phyloP scores from a whole-genome alignment of 2,329 filamentous ascomycete genomes.

The Calonectria pseudoreteaudii region DNA sequence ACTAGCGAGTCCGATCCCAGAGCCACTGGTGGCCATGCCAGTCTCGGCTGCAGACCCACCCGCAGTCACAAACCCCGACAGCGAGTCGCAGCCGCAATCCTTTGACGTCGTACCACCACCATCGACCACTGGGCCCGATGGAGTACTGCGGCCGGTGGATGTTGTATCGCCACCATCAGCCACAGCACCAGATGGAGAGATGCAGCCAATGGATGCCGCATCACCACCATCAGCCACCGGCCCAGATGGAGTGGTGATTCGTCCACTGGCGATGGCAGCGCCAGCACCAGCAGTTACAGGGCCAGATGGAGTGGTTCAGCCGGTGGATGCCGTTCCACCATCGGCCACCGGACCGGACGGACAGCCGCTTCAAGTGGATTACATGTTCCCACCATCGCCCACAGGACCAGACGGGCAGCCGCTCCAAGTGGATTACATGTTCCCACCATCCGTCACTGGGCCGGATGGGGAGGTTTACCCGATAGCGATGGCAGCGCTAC shows the following conservation, averaged over 20 bases:
- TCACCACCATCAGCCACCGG: not conserved
- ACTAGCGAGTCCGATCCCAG: not conserved
- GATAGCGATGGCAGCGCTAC: too few species aligned
- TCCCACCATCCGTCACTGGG: too few species aligned
- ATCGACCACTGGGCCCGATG: not conserved
- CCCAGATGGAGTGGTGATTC: too few species aligned
- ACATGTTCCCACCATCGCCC: too few species aligned
- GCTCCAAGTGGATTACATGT: too few species aligned
- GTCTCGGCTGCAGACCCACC: not conserved
- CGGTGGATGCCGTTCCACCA: too few species aligned
- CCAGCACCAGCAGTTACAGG: not conserved
- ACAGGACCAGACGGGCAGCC: too few species aligned
- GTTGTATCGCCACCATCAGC: too few species aligned
- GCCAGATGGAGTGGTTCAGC: not conserved
- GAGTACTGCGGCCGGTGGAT: not conserved
- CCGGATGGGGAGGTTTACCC: too few species aligned
- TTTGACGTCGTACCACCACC: not conserved
- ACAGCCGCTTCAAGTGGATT: too few species aligned
- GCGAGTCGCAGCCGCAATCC: not conserved
- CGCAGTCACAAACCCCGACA: not conserved
- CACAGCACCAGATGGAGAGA: not conserved
- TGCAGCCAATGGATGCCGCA: not conserved
- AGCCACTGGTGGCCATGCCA: not conserved
- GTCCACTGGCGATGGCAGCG: too few species aligned
- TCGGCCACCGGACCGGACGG: too few species aligned